Evolutionary conservation across 306 rosid genomes (phyloP).

Genomic region (Pterocarpus macrocarpus): DNA sequence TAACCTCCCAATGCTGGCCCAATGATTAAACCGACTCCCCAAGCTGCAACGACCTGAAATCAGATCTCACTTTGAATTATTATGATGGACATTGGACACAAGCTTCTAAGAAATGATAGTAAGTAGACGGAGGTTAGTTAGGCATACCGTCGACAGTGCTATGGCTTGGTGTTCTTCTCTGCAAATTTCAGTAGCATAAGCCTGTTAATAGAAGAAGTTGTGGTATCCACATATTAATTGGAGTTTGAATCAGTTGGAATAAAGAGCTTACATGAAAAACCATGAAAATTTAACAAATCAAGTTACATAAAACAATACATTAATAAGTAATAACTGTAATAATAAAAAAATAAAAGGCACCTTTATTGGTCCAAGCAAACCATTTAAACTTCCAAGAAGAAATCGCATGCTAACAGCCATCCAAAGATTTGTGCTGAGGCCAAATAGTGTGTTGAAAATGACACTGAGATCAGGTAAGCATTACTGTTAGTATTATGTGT

Average conservation of each 20-base stretch:
- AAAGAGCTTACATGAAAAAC: neutral
- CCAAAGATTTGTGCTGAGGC: slow-evolving; percentile 89
- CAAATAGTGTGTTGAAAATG: slow-evolving; percentile 83
- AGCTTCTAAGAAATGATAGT: slow-evolving; percentile 1
- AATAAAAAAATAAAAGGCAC: slow-evolving; percentile 41
- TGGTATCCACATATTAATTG: neutral
- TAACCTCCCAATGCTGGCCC: slow-evolving; percentile 96
- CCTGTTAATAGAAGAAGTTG: slow-evolving; percentile 58
- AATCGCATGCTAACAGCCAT: slow-evolving; percentile 83
- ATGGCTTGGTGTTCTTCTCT: slow-evolving; percentile 80
- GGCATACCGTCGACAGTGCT: slow-evolving; percentile 79
- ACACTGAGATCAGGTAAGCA: slow-evolving; percentile 57
- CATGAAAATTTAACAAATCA: neutral
- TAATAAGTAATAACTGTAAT: too few relatives aligned
- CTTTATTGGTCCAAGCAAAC: slow-evolving; percentile 90
- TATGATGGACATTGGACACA: neutral
- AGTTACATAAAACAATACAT: neutral
- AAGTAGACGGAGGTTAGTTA: neutral
- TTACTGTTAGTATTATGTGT: neutral
- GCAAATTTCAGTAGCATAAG: slow-evolving; percentile 77
- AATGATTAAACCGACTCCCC: slow-evolving; percentile 82
- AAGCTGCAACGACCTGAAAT: slow-evolving; percentile 79
- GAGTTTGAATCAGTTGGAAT: neutral
- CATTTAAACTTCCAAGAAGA: slow-evolving; percentile 86
- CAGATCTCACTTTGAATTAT: slow-evolving; percentile 31